phyloP scores from a whole-genome alignment of 495 filamentous ascomycete species.

The Aspergillus bertholletiae region DNA sequence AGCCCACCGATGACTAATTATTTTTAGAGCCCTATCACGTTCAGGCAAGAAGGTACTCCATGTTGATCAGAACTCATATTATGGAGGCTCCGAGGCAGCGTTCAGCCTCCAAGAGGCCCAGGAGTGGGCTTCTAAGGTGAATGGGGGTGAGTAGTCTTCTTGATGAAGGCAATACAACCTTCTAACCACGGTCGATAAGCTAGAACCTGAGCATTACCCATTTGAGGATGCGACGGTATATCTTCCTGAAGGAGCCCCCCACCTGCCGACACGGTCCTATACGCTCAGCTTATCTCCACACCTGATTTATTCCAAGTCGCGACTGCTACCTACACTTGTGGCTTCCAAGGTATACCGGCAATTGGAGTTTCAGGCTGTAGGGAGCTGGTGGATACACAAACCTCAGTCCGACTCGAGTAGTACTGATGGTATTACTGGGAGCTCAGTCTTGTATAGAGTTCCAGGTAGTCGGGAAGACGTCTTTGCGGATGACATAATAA shows the following conservation, averaged over 20 bases:
- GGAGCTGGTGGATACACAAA: slow-evolving; percentile 82
- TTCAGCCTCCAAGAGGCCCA: slow-evolving; percentile 81
- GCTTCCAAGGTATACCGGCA: slow-evolving; percentile 84
- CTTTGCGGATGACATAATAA: slow-evolving; percentile 67
- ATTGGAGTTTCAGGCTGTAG: slow-evolving; percentile 90
- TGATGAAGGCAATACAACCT: neutral
- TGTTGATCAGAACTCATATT: slow-evolving; percentile 81
- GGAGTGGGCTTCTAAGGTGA: slow-evolving; percentile 60
- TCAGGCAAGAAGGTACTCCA: slow-evolving; percentile 91
- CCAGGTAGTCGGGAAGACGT: slow-evolving; percentile 86
- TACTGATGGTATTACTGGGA: neutral
- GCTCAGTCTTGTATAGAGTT: slow-evolving; percentile 53
- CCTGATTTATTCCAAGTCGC: slow-evolving; percentile 78
- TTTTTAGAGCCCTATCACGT: slow-evolving; percentile 81
- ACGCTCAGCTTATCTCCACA: slow-evolving; percentile 82
- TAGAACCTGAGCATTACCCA: slow-evolving; percentile 29
- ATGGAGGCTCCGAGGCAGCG: slow-evolving; percentile 82
- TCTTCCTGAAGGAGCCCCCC: slow-evolving; percentile 25
- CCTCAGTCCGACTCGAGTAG: neutral
- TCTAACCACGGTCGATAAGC: slow-evolving; percentile 25
- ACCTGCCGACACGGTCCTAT: slow-evolving; percentile 72
- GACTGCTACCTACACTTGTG: slow-evolving; percentile 71
- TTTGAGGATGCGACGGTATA: slow-evolving; percentile 40
- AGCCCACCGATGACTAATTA: slow-evolving; percentile 53
- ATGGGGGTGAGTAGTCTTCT: slow-evolving; percentile 35